Percentiles rank a stretch among this genome's conserved stretches.
These are phyloP conservation scores for Phyllosticta capitalensis DNA, from an alignment of 2,329 filamentous ascomycete species.

Conservation along the genomic window DNA sequence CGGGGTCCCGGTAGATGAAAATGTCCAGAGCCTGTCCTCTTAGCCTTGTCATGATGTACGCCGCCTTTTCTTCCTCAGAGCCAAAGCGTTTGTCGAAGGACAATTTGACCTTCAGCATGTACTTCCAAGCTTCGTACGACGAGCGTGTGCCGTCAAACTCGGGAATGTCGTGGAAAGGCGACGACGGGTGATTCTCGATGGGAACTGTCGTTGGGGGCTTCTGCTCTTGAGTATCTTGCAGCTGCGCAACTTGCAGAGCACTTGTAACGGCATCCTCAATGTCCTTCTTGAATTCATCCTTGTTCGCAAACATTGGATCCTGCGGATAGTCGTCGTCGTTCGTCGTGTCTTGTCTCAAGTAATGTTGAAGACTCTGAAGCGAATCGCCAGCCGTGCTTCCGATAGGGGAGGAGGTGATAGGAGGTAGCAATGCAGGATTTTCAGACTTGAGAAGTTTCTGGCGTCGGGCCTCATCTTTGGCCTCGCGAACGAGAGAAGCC, in stretches of 20 bases:
- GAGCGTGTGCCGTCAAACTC: not conserved
- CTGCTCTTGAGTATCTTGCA: not conserved
- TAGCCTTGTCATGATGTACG: not conserved
- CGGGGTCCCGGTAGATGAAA: not conserved
- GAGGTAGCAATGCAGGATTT: not conserved
- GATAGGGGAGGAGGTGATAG: not conserved
- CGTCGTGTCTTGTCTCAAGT: not conserved
- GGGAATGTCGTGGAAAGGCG: not conserved
- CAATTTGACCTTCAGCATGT: not conserved
- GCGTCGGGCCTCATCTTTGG: not conserved
- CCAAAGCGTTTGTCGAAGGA: not conserved
- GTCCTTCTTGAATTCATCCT: not conserved
- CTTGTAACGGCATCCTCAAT: not conserved
- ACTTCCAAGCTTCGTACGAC: not conserved
- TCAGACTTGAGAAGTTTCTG: not conserved
- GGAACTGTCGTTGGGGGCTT: not conserved
- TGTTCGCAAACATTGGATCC: not conserved
- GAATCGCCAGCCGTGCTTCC: not conserved
- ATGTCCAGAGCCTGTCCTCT: not conserved
- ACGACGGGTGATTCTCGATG: not conserved
- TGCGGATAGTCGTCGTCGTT: not conserved
- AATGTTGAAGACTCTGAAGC: not conserved
- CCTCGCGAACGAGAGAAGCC: not conserved
- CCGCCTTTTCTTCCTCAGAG: not conserved
- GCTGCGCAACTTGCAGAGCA: not conserved